Conservation (phyloP, 2,329 filamentous ascomycete genomes). For the Hypoxylon sp. region DNA sequence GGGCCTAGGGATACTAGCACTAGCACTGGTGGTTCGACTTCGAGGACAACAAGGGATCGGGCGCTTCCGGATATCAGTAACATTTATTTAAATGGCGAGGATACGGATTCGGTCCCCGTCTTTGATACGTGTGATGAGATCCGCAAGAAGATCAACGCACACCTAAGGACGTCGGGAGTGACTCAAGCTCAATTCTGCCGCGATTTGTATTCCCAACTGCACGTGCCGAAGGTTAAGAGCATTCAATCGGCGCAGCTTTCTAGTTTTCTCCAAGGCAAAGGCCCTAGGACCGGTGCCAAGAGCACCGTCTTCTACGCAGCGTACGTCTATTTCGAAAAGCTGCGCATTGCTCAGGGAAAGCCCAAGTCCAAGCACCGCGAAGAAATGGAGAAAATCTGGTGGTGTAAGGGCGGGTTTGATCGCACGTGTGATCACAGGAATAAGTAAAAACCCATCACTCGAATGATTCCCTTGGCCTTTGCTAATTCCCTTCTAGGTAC, state of each 20-base stretch:
- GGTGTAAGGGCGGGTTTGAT: slow-evolving; percentile 23
- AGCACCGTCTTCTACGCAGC: slow-evolving; percentile 65
- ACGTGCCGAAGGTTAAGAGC: slow-evolving; percentile 52
- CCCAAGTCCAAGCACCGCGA: slow-evolving; percentile 65
- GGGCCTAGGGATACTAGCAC: slow-evolving; percentile 11
- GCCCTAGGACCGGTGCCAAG: slow-evolving; percentile 61
- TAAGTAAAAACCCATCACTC: slow-evolving; percentile 12
- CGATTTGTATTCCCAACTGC: slow-evolving; percentile 57
- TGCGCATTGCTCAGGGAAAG: slow-evolving; percentile 65
- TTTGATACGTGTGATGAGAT: slow-evolving; percentile 72
- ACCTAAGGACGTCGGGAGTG: slow-evolving; percentile 61
- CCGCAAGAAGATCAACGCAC: slow-evolving; percentile 67
- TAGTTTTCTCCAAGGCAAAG: slow-evolving; percentile 65
- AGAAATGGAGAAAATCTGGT: slow-evolving; percentile 61
- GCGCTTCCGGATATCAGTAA: slow-evolving; percentile 55
- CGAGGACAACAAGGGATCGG: slow-evolving; percentile 12
- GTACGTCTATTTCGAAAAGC: slow-evolving; percentile 73
- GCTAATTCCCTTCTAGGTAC: slow-evolving; percentile 23
- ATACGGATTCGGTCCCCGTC: slow-evolving; percentile 60
- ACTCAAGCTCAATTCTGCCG: slow-evolving; percentile 65
- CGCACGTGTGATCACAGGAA: slow-evolving; percentile 17
- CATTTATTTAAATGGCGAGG: slow-evolving; percentile 62
- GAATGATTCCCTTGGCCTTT: background rate
- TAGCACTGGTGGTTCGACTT: background rate
- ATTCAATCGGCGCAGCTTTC: slow-evolving; percentile 60